Evolutionary conservation across 129 eudicot species (phyloP).

Genomic region (Helianthus tuberosus): DNA sequence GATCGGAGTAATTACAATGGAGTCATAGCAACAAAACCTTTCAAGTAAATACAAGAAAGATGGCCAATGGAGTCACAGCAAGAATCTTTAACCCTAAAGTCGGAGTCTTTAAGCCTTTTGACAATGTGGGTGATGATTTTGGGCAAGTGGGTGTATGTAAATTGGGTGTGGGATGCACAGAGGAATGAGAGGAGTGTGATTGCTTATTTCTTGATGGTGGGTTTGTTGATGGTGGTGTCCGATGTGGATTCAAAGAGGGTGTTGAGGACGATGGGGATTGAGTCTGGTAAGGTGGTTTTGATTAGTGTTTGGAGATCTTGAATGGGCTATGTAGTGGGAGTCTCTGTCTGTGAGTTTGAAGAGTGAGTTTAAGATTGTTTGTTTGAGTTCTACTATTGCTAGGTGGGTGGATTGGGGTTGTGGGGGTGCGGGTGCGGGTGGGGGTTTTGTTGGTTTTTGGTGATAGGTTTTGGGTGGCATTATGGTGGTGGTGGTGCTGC

Average conservation of each 20-base stretch:
- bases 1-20: no score
- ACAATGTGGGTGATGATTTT: conserved; percentile 74
- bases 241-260: conserved; percentile 67
- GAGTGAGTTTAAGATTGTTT: conserved; percentile 64
- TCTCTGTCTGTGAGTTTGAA: conserved; percentile 88
- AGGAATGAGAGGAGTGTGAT: conserved; percentile 64
- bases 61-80: conserved; percentile 75
- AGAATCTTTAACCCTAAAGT: conserved; percentile 80
- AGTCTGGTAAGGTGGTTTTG: conserved; percentile 58
- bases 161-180: conserved; percentile 59
- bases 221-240: conserved; percentile 56
- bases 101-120: conserved; percentile 70
- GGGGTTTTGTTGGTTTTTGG: conserved; percentile 15
- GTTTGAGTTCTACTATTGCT: conserved; percentile 87
- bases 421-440: no score
- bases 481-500: conserved; percentile 6
- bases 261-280: conserved; percentile 67
- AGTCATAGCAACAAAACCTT: conserved; percentile 42
- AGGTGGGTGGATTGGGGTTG: conserved; percentile 64
- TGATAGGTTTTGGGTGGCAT: conserved; percentile 63
- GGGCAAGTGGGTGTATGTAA: conserved; percentile 62
- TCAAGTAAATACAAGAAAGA: conserved; percentile 60
- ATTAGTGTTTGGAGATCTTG: conserved; percentile 74
- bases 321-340: conserved; percentile 91
- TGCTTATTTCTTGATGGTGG: conserved; percentile 76